Base-by-base conservation (phyloP, 139 green algal species). In the Microglena sp. region DNA sequence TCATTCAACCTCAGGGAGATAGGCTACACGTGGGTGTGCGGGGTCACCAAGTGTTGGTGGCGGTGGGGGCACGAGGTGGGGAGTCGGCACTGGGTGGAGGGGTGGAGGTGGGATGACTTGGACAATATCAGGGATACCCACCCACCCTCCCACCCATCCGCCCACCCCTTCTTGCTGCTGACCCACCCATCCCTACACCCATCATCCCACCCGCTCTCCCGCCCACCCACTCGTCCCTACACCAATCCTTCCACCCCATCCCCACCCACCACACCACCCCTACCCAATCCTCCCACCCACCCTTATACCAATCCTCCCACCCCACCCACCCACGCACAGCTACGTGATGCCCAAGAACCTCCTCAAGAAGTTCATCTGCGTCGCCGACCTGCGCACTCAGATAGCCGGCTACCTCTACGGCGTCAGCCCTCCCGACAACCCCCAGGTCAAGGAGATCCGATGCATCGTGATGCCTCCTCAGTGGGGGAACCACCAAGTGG, bases 341-440 rank as follows among this genome's bases (percentile, higher is more conserved):
- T 99, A 98, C 68, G 88, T 99, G 45, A 77, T 99, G 85, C 94
- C 94, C 56, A 99, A 99, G 84, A 99, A 99, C 80, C 63, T 99
- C 55, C 87, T 99, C 31, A 96, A 97, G 80, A 95, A 96, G 82
- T 99, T 99, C 84, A 95, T 99, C 72, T 95, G 84, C 77, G 89
- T 97, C 46, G 88, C 94, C 2, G 94, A 99, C 81, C 82, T 99
- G 58, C 84, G 94, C 56, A 99, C 94, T 21, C 94, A 99, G 72
- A 79, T 93, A 24, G 83, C 88, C 27, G 89, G 83, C 56, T 94
- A 87, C 77, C 75, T 99, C 75, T 99, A 97, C 78, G 94, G 94
- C 53, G 78, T 95, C 24, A 89, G 72, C 26, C 94, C 94, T 22
- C 91, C 93, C 7, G 94, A 99, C 80, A 98, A 99, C 85, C 86